Evolutionary conservation across 2,329 filamentous ascomycete genomes (phyloP).

Genomic region (Paecilomyces niveus): DNA sequence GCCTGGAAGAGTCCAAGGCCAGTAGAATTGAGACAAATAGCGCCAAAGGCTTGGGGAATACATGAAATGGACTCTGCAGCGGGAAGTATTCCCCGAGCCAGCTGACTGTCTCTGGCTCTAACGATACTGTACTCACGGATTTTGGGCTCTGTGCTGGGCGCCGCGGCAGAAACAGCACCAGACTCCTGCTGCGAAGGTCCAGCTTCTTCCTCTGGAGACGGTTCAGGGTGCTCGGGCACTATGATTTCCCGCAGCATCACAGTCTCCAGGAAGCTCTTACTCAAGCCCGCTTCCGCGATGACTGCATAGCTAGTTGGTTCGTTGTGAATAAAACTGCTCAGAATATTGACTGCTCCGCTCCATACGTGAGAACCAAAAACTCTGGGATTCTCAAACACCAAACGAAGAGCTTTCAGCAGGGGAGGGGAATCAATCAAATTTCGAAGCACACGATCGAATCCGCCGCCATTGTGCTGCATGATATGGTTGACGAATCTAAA

Average conservation of each 20-base stretch:
- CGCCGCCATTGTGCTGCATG: constrained; percentile 74
- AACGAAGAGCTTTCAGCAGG: constrained; percentile 68
- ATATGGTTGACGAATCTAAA: constrained; percentile 96
- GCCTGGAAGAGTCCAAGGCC: constrained; percentile 83
- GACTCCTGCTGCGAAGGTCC: constrained; percentile 31
- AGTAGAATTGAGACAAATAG: constrained; percentile 82
- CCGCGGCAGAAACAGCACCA: constrained; percentile 22
- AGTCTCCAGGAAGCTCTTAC: constrained; percentile 76
- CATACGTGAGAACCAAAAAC: constrained; percentile 89
- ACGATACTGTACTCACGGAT: constrained; percentile 23
- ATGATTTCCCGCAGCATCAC: constrained; percentile 50
- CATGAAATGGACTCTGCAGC: constrained; percentile 81
- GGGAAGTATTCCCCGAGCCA: constrained; percentile 71
- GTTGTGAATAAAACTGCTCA: constrained; percentile 97
- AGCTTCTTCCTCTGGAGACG: constrained; percentile 25
- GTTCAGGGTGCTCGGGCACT: constrained; percentile 23
- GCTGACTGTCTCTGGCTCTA: constrained; percentile 21
- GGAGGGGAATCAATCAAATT: constrained; percentile 92
- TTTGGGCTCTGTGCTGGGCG: constrained; percentile 14
- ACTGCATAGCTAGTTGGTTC: constrained; percentile 96
- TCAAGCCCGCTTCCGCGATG: constrained; percentile 87
- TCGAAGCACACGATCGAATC: constrained; percentile 80
- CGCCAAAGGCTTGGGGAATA: constrained; percentile 81
- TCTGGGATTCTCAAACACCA: constrained; percentile 71
- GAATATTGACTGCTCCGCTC: constrained; percentile 85